Base-by-base conservation (phyloP, 164 flowering plant species). In the Magnolia officinalis region DNA sequence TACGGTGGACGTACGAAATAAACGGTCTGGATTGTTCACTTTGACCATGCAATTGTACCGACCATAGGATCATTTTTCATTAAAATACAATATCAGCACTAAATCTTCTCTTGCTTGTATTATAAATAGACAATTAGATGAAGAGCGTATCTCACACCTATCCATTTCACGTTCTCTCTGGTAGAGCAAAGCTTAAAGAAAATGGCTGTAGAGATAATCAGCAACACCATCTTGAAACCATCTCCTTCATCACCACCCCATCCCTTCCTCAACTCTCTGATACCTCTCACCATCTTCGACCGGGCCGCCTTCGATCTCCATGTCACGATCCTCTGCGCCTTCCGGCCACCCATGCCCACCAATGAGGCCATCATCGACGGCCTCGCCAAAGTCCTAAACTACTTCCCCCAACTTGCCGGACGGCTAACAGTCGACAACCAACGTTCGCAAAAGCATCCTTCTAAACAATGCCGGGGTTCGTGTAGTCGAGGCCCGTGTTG, bases 271-370 rank as follows among this genome's bases (percentile, higher is more conserved):
- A 72, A 72, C 16, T 50, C 63, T 52, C 21, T 6, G 9, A 26
- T 77, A 14, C 76, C 76, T 1, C 75, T 77, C 20, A 77, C 50
- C 20, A 65, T 72, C 75, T 77, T 77, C 14, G 80, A 77, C 72
- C 24, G 66, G 4, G 80, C 71, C 20, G 63, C 80, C 55, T 72
- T 72, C 18, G 66, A 77, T 59, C 70, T 66, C 37, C 75, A 72
- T 19, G 55, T 77, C 13, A 24, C 29, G 6, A 52, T 55, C n/a
- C 20, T 77, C 72, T 72, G 55, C 23, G 72, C 70, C 31, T 73
- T 20, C 52, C 45, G 63, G 9, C 20, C 80, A 4, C 75, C 80
- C 55, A 67, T 66, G 75, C 76, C 80, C 10, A 5, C 72, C 19
- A 72, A 65, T 23, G 65, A 51, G n/a, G 75, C 64, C 67, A 51